phyloP scores from a whole-genome alignment of 2,329 filamentous ascomycete species.

The Akanthomyces uredinophilus region DNA sequence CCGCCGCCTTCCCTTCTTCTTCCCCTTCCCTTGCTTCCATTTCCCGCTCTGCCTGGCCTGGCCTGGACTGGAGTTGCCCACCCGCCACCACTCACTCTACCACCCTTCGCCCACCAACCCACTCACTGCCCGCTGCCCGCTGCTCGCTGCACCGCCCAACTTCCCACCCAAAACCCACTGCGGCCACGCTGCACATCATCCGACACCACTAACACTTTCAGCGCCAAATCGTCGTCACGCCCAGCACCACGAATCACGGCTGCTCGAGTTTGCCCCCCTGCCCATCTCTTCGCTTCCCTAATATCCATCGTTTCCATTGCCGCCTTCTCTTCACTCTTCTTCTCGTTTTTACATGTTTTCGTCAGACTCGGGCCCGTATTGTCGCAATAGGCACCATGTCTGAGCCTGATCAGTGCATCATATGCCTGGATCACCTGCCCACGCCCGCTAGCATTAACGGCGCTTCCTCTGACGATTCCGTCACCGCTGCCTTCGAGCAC shows the following conservation, averaged over 20 bases:
- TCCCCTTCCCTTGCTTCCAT: not conserved
- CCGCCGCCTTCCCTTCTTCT: slow-evolving; percentile 17
- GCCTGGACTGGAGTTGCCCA: not conserved
- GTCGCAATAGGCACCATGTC: slow-evolving; percentile 41
- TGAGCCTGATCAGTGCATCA: slow-evolving; percentile 62
- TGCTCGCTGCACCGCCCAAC: not conserved
- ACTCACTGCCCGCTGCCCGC: not conserved
- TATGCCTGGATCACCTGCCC: slow-evolving; percentile 59
- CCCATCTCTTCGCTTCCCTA: slow-evolving; percentile 13
- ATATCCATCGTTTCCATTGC: slow-evolving; percentile 15
- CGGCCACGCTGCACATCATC: not conserved
- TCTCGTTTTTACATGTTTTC: slow-evolving; percentile 42
- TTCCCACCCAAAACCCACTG: not conserved
- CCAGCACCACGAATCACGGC: slow-evolving; percentile 10
- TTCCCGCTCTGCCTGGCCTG: not conserved
- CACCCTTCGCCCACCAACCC: no score
- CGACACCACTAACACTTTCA: slow-evolving; percentile 5
- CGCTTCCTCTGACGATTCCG: slow-evolving; percentile 21
- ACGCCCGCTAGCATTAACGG: slow-evolving; percentile 23
- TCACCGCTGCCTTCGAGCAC: slow-evolving; percentile 18
- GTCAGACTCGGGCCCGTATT: slow-evolving; percentile 31
- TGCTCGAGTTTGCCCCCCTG: slow-evolving; percentile 21
- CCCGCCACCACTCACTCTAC: not conserved
- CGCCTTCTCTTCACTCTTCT: slow-evolving; percentile 13
- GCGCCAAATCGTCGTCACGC: slow-evolving; percentile 5